These are phyloP conservation scores for Flammula alnicola DNA, from an alignment of 1,284 basidiomycete species.

Conservation along the genomic window DNA sequence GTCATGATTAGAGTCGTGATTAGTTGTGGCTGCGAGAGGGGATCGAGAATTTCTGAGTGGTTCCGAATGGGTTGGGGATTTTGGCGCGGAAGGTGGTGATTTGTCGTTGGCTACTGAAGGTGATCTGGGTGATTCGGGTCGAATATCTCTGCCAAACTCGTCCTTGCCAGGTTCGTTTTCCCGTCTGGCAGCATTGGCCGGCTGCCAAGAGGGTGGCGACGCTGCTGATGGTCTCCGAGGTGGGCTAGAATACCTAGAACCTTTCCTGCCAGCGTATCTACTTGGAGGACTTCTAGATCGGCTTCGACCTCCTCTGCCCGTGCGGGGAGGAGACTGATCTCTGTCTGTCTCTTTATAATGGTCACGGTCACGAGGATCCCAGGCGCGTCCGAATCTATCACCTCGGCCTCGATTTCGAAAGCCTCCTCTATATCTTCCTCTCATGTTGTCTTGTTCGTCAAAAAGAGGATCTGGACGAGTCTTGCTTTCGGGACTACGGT, in stretches of 20 bases:
- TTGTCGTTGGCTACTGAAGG: slow-evolving; percentile 37
- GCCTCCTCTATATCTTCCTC: slow-evolving; percentile 52
- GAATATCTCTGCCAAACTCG: slow-evolving; percentile 82
- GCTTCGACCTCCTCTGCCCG: slow-evolving; percentile 52
- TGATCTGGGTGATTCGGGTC: slow-evolving; percentile 50
- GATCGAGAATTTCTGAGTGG: slow-evolving; percentile 26
- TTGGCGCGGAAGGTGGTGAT: slow-evolving; percentile 30
- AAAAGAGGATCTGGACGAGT: slow-evolving; percentile 54
- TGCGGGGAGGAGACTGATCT: slow-evolving; percentile 43
- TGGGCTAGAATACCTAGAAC: slow-evolving; percentile 61
- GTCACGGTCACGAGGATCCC: slow-evolving; percentile 56
- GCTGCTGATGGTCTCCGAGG: slow-evolving; percentile 47
- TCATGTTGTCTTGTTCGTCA: slow-evolving; percentile 48
- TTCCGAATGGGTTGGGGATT: slow-evolving; percentile 17
- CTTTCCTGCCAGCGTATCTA: slow-evolving; percentile 53
- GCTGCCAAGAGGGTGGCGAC: slow-evolving; percentile 29
- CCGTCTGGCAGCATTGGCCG: slow-evolving; percentile 26
- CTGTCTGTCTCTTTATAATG: slow-evolving; percentile 46
- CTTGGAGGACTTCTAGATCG: slow-evolving; percentile 73
- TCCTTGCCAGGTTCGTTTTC: slow-evolving; percentile 56
- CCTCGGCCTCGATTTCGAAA: slow-evolving; percentile 50
- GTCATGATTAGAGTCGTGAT: slow-evolving; percentile 50
- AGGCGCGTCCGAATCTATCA: slow-evolving; percentile 45
- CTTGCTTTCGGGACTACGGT: slow-evolving; percentile 52
- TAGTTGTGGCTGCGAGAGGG: slow-evolving; percentile 28